Evolutionary conservation across 192 early-diverging fungal genomes (phyloP).

Genomic region (Coemansia sp.): DNA sequence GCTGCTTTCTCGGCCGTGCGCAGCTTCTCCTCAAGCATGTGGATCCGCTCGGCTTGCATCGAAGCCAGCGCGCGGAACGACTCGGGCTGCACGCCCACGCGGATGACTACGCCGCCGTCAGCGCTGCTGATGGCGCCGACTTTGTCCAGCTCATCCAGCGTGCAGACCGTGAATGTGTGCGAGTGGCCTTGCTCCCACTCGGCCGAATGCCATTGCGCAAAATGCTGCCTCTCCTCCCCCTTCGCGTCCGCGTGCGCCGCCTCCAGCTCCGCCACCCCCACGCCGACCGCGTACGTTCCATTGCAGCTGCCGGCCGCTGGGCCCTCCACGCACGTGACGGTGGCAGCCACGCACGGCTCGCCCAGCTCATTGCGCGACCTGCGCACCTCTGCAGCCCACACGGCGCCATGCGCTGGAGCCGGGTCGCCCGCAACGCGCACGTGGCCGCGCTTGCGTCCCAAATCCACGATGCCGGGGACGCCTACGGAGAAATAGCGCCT

Average conservation of each 20-base stretch:
- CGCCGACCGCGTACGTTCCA: slow-evolving; percentile 11
- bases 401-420: slow-evolving; percentile 32
- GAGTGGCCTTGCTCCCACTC: slow-evolving; percentile 2
- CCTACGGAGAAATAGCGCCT: slow-evolving; percentile 5
- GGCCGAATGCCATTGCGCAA: slow-evolving; percentile 4
- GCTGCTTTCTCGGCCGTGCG: neutral
- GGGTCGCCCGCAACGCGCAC: slow-evolving; percentile 35
- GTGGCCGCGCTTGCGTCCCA: slow-evolving; percentile 48
- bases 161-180: slow-evolving; percentile 29
- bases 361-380: slow-evolving; percentile 31
- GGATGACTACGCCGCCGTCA: slow-evolving; percentile 20
- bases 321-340: slow-evolving; percentile 31
- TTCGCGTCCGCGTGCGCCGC: neutral
- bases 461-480: slow-evolving; percentile 29
- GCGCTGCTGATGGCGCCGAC: slow-evolving; percentile 6
- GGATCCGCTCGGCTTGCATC: slow-evolving; percentile 32
- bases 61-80: slow-evolving; percentile 22
- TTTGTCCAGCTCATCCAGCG: slow-evolving; percentile 19
- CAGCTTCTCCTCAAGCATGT: slow-evolving; percentile 25
- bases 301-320: neutral
- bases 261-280: neutral
- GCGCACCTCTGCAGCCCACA: slow-evolving; percentile 35
- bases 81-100: slow-evolving; percentile 27
- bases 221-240: neutral
- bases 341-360: slow-evolving; percentile 29